Conservation (phyloP, 2,329 filamentous ascomycete species). For the Aspergillus aculeatinus region DNA sequence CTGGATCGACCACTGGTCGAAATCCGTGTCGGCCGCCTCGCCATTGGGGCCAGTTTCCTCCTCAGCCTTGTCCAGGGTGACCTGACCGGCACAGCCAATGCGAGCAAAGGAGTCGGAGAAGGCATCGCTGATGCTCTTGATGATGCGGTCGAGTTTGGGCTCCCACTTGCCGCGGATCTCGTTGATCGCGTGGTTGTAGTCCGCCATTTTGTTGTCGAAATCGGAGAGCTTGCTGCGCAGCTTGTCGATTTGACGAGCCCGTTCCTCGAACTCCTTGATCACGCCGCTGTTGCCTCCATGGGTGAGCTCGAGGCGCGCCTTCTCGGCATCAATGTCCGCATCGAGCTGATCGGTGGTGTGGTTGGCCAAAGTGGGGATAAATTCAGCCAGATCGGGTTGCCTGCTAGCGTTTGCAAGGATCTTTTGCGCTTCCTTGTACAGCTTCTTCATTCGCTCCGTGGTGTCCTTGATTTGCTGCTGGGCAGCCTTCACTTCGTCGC, state of each 20-base stretch:
- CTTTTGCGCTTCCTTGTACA: slow-evolving; percentile 17
- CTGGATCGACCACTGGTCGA: slow-evolving; percentile 89
- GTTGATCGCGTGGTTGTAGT: slow-evolving; percentile 59
- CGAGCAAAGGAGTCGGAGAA: slow-evolving; percentile 92
- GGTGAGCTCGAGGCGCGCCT: slow-evolving; percentile 74
- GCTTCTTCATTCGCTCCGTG: slow-evolving; percentile 18
- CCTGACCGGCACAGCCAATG: slow-evolving; percentile 91
- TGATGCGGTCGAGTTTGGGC: slow-evolving; percentile 73
- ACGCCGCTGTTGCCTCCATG: slow-evolving; percentile 74
- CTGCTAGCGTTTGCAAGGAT: slow-evolving; percentile 14
- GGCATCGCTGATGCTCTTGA: slow-evolving; percentile 79
- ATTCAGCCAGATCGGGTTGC: slow-evolving; percentile 32
- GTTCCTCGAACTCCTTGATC: slow-evolving; percentile 73
- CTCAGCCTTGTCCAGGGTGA: slow-evolving; percentile 73
- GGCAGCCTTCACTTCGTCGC: slow-evolving; percentile 41
- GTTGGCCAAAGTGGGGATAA: slow-evolving; percentile 48
- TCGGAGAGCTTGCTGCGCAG: slow-evolving; percentile 60
- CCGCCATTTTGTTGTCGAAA: slow-evolving; percentile 55
- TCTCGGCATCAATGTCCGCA: slow-evolving; percentile 70
- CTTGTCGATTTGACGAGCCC: slow-evolving; percentile 67
- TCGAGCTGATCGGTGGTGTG: slow-evolving; percentile 65
- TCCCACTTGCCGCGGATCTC: slow-evolving; percentile 75
- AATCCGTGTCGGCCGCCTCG: slow-evolving; percentile 62
- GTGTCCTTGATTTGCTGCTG: slow-evolving; percentile 36
- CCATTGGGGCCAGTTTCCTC: slow-evolving; percentile 34